Evolutionary conservation across 768 basidiomycete genomes (phyloP).

Genomic region (Xerocomus brunneocitrinus): DNA sequence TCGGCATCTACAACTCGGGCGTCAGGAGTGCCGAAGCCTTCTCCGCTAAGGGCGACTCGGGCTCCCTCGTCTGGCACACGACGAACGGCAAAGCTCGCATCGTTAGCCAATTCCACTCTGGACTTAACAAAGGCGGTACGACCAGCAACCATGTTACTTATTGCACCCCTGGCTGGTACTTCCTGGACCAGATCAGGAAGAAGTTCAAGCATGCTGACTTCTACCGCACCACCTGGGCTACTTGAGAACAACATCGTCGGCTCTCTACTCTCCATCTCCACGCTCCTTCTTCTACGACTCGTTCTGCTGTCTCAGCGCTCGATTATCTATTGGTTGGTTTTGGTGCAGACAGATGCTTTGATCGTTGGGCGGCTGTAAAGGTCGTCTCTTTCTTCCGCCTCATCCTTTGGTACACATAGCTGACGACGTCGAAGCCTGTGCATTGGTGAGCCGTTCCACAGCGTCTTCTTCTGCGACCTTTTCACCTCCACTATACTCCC

Average conservation of each 20-base stretch:
- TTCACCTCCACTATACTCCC: no score
- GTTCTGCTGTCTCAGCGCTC: no score
- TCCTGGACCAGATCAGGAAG: not conserved
- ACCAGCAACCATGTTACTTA: not conserved
- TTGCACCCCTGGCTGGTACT: not conserved
- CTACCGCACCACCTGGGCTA: no score
- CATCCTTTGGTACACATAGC: not conserved
- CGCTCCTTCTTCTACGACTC: no score
- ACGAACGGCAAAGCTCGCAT: not conserved
- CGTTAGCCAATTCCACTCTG: not conserved
- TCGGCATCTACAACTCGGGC: not conserved
- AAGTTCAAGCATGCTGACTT: no score
- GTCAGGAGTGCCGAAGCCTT: not conserved
- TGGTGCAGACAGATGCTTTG: no score
- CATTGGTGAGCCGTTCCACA: no score
- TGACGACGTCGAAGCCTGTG: no score
- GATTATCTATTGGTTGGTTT: no score
- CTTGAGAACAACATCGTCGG: no score
- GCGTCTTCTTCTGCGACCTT: no score
- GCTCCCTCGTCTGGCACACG: not conserved
- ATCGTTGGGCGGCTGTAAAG: not conserved
- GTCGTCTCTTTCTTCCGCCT: not conserved
- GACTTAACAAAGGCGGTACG: not conserved
- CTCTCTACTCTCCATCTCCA: no score
- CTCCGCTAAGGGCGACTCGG: not conserved